A percentile compares a stretch with the other conserved stretches of the same genome.
These are phyloP conservation scores for Neurospora sp. DNA, from an alignment of 2,329 filamentous ascomycete genomes.

Conservation along the genomic window DNA sequence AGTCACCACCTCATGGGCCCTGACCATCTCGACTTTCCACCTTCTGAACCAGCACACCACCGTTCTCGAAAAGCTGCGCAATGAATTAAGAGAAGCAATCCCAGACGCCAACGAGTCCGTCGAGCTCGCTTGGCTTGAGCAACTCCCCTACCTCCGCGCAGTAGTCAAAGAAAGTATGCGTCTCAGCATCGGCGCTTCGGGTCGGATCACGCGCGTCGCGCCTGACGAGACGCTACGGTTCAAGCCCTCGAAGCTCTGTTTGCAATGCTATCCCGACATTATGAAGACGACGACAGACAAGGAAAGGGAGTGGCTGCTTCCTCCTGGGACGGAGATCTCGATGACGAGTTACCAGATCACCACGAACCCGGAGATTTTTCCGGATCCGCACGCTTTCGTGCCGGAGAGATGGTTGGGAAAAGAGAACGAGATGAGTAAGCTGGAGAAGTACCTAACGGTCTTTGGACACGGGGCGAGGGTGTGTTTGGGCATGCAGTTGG, in stretches of 20 bases:
- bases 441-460: constrained; percentile 14
- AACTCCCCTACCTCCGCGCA: constrained; percentile 23
- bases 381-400: constrained; percentile 4
- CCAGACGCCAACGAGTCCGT: constrained; percentile 5
- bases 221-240: constrained; percentile 21
- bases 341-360: constrained; percentile 13
- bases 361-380: constrained; percentile 7
- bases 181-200: constrained; percentile 26
- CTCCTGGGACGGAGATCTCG: constrained; percentile 11
- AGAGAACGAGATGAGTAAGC: not conserved
- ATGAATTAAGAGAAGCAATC: constrained; percentile 12
- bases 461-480: constrained; percentile 4
- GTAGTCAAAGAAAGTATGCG: constrained; percentile 26
- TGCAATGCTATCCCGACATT: constrained; percentile 3
- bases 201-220: constrained; percentile 21
- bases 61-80: not conserved
- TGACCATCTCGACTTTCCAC: constrained; percentile 14
- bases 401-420: constrained; percentile 10
- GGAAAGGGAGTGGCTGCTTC: constrained; percentile 12
- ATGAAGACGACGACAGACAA: constrained; percentile 1
- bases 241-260: not conserved
- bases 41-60: constrained; percentile 6
- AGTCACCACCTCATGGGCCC: constrained; percentile 13
- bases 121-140: constrained; percentile 15
- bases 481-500: constrained; percentile 7